phyloP scores from a whole-genome alignment of 306 rosid genomes.

The Malus domestica region DNA sequence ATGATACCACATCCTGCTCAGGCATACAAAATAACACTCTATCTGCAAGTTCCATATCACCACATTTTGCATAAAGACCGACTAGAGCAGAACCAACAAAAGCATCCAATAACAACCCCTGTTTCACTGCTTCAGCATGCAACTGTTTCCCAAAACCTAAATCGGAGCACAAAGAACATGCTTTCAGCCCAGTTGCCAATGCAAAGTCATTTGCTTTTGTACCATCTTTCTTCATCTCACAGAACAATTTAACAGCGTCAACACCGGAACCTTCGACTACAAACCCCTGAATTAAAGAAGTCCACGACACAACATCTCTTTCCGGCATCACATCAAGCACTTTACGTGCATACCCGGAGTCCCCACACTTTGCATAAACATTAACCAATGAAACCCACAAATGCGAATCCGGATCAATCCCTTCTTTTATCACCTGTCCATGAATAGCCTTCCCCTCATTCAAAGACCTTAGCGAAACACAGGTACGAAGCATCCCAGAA shows the following conservation, averaged over 20 bases:
- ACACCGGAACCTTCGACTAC: constrained; percentile 19
- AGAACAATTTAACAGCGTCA: constrained; percentile 11
- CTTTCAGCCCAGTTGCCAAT: constrained; percentile 33
- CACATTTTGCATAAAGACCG: constrained; percentile 34
- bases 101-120: constrained; percentile 19
- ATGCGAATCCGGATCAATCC: constrained; percentile 29
- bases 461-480: constrained; percentile 24
- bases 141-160: constrained; percentile 31
- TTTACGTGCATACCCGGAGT: constrained; percentile 10
- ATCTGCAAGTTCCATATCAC: constrained; percentile 29
- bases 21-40: constrained; percentile 29
- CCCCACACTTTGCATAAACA: constrained; percentile 33
- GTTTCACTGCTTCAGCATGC: constrained; percentile 36
- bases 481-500: constrained; percentile 21
- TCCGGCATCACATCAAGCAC: constrained; percentile 38
- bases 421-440: constrained; percentile 26
- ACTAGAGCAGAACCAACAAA: constrained; percentile 34
- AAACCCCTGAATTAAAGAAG: constrained; percentile 31
- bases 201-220: constrained; percentile 32
- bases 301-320: constrained; percentile 38
- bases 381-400: constrained; percentile 37
- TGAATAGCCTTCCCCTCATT: constrained; percentile 29
- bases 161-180: constrained; percentile 22
- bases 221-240: constrained; percentile 38
- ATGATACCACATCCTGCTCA: constrained; percentile 32